Base-by-base conservation (phyloP, 345 rosid species). In the Salix caprea region DNA sequence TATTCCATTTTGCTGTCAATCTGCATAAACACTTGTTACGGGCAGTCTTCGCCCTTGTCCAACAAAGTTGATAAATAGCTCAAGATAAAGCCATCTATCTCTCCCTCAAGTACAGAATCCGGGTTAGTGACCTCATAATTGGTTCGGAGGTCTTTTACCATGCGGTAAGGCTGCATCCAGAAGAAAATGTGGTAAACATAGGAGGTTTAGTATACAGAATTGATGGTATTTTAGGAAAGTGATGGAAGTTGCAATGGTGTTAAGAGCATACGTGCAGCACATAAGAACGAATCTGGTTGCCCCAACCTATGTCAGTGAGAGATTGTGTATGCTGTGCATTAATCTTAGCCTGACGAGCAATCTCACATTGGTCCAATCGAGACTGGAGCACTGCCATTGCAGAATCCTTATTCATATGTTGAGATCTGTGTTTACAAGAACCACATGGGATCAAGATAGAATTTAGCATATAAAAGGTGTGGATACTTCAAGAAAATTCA, bases 381-480 rank as follows among this genome's bases (percentile, higher is more conserved):
- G 97, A 91, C 80, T 96, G 99, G 36, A 96, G 91, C 80, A 95
- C 99, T 6, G 91, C 89, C 97, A 96, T 91, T 71, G 99, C 98
- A 15, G 96, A 90, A 77, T 97, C 96, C 87, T 93, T 96, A 79
- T 96, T 93, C 86, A 83, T 86, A 83, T 93, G 98, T 36, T 96
- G 98, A 30, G 96, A 96, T 84, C 94, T 91, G 77, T 68, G 65
- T 19, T 68, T 36, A 65, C 50, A 54, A 67, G 18, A 71, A 66
- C 39, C 13, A 77, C 60, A 61, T 12, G 32, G 62, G 34, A 54
- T 12, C 7, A 1, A 34, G 44, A 60, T 19, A 72, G 21, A 54
- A 5, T 12, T 11, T n/a, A 60, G 23, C 28, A 60, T 60, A 60
- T 18, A 24, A 1, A 0, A 60, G 65, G 7, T 9, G 5, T 60